Conservation (phyloP, 2,329 filamentous ascomycete species). For the Endocalyx cinctus region DNA sequence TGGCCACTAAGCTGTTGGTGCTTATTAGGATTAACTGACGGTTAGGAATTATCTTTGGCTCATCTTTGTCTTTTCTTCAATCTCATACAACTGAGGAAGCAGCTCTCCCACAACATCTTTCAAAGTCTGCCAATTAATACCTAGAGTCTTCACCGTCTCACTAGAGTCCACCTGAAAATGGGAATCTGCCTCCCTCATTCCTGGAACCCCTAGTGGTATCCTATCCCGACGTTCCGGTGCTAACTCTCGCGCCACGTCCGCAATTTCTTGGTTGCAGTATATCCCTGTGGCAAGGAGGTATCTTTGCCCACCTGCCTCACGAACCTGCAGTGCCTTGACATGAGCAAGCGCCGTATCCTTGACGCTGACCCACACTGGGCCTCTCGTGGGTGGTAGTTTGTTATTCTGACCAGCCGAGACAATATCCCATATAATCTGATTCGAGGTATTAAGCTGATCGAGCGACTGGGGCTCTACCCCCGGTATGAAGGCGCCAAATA, state of each 20-base stretch:
- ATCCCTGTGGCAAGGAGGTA: neutral
- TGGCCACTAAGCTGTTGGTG: too few species aligned
- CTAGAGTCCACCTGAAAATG: too few species aligned
- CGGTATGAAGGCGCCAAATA: neutral
- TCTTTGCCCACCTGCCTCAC: neutral
- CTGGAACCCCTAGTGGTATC: too few species aligned
- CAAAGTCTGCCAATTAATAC: neutral
- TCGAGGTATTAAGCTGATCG: neutral
- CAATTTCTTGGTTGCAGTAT: slow-evolving; percentile 1
- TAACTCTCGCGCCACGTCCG: neutral
- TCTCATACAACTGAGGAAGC: too few species aligned
- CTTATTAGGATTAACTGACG: too few species aligned
- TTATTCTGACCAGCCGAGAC: neutral
- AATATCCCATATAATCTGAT: neutral
- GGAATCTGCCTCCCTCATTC: too few species aligned
- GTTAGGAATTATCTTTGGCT: too few species aligned
- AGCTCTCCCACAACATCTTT: neutral
- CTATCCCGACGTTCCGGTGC: too few species aligned
- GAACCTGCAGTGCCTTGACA: neutral
- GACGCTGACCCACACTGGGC: neutral
- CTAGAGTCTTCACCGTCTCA: slow-evolving; percentile 1
- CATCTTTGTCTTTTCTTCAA: too few species aligned
- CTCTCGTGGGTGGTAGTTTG: neutral
- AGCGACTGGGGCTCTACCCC: neutral
- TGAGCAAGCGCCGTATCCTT: neutral